A percentile compares a stretch with the other conserved stretches of the same genome.
These are phyloP conservation scores for Zangia roseola DNA, from an alignment of 768 basidiomycete species.

Conservation along the genomic window DNA sequence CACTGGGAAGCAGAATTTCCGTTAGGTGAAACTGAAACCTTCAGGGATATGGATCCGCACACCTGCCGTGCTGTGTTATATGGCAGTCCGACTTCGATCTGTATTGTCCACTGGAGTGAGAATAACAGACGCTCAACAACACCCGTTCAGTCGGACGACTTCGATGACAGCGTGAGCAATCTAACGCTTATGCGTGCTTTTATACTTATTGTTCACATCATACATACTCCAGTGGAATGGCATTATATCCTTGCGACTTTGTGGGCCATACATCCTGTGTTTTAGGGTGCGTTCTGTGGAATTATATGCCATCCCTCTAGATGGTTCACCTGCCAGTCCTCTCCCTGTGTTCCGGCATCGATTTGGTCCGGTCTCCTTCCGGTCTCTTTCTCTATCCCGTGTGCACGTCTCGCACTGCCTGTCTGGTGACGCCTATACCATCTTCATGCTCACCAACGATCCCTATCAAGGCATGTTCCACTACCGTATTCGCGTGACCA, in stretches of 20 bases:
- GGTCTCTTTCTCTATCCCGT: conserved; percentile 38
- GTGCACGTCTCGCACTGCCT: conserved; percentile 31
- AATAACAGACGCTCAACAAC: conserved; percentile 21
- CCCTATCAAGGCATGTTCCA: conserved; percentile 50
- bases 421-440: conserved; percentile 36
- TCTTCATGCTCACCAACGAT: conserved; percentile 45
- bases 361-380: conserved; percentile 38
- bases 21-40: conserved; percentile 14
- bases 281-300: conserved; percentile 54
- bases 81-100: conserved; percentile 31
- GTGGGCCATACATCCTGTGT: conserved; percentile 50
- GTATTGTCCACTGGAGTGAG: conserved; percentile 40
- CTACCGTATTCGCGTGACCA: conserved; percentile 37
- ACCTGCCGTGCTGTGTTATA: conserved; percentile 28
- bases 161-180: conserved; percentile 34
- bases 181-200: neutral
- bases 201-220: neutral
- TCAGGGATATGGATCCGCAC: conserved; percentile 37
- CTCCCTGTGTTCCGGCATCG: conserved; percentile 21
- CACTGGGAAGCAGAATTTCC: conserved; percentile 14
- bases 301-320: conserved; percentile 27
- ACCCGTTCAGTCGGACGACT: conserved; percentile 21
- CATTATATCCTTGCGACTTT: conserved; percentile 43
- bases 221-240: conserved; percentile 35
- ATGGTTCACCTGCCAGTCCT: conserved; percentile 3